A percentile compares a stretch with the other conserved stretches of the same genome.
Evolutionary conservation across 257 asterid genomes (phyloP).

Genomic region (Solanum virginianum): DNA sequence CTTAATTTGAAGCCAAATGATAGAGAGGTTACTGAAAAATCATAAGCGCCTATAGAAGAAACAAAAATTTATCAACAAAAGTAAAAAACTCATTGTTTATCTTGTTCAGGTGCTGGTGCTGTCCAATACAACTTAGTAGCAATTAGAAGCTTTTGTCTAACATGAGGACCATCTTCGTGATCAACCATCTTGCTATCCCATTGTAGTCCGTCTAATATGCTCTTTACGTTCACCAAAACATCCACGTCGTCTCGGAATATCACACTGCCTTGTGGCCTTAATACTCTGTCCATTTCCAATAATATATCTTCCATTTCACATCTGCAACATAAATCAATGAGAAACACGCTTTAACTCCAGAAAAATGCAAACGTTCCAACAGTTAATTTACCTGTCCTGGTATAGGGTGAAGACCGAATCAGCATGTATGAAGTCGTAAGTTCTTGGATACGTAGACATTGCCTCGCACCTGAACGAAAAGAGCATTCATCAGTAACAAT

Average conservation of each 20-base stretch:
- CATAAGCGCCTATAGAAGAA: neutral
- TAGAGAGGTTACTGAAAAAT: neutral
- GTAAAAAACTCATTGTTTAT: slow-evolving; percentile 1
- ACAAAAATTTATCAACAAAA: neutral
- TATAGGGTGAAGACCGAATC: slow-evolving; percentile 59
- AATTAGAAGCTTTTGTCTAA: slow-evolving; percentile 64
- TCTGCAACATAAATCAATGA: slow-evolving; percentile 12
- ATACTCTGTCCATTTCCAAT: slow-evolving; percentile 74
- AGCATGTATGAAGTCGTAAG: slow-evolving; percentile 87
- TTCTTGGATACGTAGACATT: slow-evolving; percentile 90
- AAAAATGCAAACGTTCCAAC: neutral
- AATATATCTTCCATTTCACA: slow-evolving; percentile 65
- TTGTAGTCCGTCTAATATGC: slow-evolving; percentile 50
- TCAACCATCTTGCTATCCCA: slow-evolving; percentile 82
- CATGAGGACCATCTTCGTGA: slow-evolving; percentile 82
- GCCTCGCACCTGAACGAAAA: slow-evolving; percentile 67
- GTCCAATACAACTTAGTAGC: slow-evolving; percentile 93
- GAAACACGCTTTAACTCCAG: neutral
- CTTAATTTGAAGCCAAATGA: neutral
- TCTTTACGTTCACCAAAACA: slow-evolving; percentile 44
- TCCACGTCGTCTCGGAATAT: slow-evolving; percentile 83
- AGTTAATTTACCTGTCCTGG: slow-evolving; percentile 39
- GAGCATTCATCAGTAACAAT: neutral
- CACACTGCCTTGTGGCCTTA: slow-evolving; percentile 80
- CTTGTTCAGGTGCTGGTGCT: slow-evolving; percentile 33